Evolutionary conservation across 306 rosid genomes (phyloP).

Genomic region (Abrus pulchellus): DNA sequence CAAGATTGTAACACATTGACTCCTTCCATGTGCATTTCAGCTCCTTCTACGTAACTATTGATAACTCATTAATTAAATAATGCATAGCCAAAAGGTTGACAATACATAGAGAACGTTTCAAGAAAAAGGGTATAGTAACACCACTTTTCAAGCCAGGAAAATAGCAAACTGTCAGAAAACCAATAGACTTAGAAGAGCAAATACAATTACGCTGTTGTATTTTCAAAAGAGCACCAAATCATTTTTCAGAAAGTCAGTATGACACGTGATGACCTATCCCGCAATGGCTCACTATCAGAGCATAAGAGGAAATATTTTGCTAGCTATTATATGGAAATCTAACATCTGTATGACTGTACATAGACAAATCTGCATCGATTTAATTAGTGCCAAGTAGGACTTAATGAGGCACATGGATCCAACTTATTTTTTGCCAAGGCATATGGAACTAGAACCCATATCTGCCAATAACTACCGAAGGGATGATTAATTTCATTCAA

Average conservation of each 20-base stretch:
- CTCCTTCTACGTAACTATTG: constrained; percentile 31
- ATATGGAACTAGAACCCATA: constrained; percentile 24
- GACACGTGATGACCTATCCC: constrained; percentile 24
- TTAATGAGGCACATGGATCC: constrained; percentile 20
- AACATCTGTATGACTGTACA: constrained; percentile 25
- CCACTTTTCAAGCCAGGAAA: constrained; percentile 4
- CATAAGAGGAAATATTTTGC: constrained; percentile 9
- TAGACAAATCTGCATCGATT: constrained; percentile 14
- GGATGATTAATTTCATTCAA: background rate
- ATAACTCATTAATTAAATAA: constrained; percentile 28
- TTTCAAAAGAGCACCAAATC: constrained; percentile 17
- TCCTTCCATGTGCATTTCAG: constrained; percentile 14
- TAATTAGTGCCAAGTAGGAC: constrained; percentile 1
- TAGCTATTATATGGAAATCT: constrained; percentile 26
- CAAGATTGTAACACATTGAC: constrained; percentile 19
- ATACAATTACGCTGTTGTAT: background rate
- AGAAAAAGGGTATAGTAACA: background rate
- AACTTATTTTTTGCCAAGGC: constrained; percentile 11
- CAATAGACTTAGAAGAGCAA: background rate
- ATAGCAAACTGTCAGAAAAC: constrained; percentile 20
- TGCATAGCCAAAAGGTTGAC: constrained; percentile 13
- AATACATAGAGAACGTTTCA: background rate
- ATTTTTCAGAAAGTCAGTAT: constrained; percentile 10
- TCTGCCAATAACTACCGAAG: constrained; percentile 1
- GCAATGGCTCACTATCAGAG: constrained; percentile 37